phyloP scores from a whole-genome alignment of 1,139 yeast genomes.

The Suhomyces bribrorum region DNA sequence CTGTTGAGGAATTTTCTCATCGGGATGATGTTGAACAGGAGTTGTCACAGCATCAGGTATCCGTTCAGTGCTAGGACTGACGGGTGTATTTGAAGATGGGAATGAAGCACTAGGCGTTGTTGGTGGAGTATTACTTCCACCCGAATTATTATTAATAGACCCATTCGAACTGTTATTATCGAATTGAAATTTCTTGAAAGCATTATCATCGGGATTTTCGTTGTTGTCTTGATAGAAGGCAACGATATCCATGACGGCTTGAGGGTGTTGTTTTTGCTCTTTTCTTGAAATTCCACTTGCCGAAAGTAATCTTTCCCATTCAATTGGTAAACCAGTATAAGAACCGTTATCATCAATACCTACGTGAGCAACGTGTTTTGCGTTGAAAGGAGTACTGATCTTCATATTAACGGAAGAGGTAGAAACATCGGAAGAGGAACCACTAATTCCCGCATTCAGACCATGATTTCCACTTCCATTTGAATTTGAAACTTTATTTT shows the following conservation, averaged over 20 bases:
- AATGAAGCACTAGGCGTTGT: slow-evolving; percentile 19
- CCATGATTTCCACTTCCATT: slow-evolving; percentile 4
- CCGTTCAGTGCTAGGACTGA: slow-evolving; percentile 8
- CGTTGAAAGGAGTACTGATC: slow-evolving; percentile 87
- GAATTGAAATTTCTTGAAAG: slow-evolving; percentile 70
- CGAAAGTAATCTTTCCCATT: slow-evolving; percentile 82
- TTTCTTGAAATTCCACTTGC: slow-evolving; percentile 84
- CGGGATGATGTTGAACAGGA: slow-evolving; percentile 12
- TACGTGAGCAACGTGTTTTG: slow-evolving; percentile 90
- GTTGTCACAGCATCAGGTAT: slow-evolving; percentile 7
- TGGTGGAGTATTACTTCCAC: slow-evolving; percentile 13
- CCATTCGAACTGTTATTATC: slow-evolving; percentile 26
- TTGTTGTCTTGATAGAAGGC: slow-evolving; percentile 77
- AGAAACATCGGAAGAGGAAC: slow-evolving; percentile 16
- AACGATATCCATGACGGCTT: slow-evolving; percentile 91
- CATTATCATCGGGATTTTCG: slow-evolving; percentile 63
- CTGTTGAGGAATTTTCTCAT: slow-evolving; percentile 9
- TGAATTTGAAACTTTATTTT: slow-evolving; percentile 19
- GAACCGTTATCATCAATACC: slow-evolving; percentile 88
- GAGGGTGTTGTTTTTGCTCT: slow-evolving; percentile 90
- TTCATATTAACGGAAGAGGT: slow-evolving; percentile 48
- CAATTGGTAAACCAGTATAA: slow-evolving; percentile 87
- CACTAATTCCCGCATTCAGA: slow-evolving; percentile 7
- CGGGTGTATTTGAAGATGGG: slow-evolving; percentile 12
- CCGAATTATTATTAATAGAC: slow-evolving; percentile 19